A percentile compares a stretch with the other conserved stretches of the same genome.
Conservation (phyloP, 2,329 filamentous ascomycete genomes). For the Mycosphaerelloides madeirae region DNA sequence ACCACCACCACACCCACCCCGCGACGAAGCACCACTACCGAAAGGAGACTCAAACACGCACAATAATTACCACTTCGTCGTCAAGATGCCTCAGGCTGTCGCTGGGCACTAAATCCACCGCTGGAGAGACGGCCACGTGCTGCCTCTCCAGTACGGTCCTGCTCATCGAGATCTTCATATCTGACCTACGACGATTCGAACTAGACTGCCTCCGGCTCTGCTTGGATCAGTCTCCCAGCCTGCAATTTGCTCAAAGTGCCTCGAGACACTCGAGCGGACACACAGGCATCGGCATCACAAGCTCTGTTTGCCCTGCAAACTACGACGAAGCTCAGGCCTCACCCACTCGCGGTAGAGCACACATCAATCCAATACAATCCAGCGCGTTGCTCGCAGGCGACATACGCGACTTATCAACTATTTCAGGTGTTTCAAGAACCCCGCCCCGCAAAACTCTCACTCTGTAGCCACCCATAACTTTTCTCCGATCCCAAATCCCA, state of each 20-base stretch:
- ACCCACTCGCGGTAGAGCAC: slow-evolving; percentile 14
- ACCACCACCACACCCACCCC: slow-evolving; percentile 3
- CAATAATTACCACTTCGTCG: slow-evolving; percentile 29
- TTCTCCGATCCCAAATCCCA: not conserved
- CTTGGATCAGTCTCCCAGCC: slow-evolving; percentile 18
- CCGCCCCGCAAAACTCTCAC: not conserved
- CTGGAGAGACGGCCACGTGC: slow-evolving; percentile 28
- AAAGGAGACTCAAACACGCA: slow-evolving; percentile 9
- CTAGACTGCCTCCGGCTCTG: slow-evolving; percentile 19
- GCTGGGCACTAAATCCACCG: slow-evolving; percentile 33
- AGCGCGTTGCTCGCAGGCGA: slow-evolving; percentile 28
- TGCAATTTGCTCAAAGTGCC: slow-evolving; percentile 3
- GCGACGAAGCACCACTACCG: slow-evolving; percentile 21
- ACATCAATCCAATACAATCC: slow-evolving; percentile 15
- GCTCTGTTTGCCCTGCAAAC: slow-evolving; percentile 17
- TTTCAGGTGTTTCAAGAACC: not conserved
- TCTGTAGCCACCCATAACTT: not conserved
- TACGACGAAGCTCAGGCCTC: slow-evolving; percentile 25
- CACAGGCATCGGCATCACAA: slow-evolving; percentile 13
- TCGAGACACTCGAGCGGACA: slow-evolving; percentile 4
- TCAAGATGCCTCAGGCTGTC: slow-evolving; percentile 34
- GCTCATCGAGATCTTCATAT: slow-evolving; percentile 29
- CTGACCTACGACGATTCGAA: slow-evolving; percentile 23
- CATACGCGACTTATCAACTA: slow-evolving; percentile 14
- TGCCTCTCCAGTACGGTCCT: slow-evolving; percentile 30